These are phyloP conservation scores for Centella asiatica DNA, from an alignment of 129 eudicot species.

Conservation along the genomic window DNA sequence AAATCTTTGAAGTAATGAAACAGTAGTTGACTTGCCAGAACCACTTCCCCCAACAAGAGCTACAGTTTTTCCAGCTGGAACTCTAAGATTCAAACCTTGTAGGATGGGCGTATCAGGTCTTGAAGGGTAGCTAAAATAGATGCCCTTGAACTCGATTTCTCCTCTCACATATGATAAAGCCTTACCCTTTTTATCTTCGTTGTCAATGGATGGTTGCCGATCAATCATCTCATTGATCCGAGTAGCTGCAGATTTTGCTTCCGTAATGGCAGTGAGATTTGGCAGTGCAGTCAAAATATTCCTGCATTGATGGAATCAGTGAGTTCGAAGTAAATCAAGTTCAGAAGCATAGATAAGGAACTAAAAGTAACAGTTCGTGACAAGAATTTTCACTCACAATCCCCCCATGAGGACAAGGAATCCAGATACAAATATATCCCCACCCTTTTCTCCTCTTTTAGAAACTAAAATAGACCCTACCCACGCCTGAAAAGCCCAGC, in stretches of 20 bases:
- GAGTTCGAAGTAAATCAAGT: not conserved
- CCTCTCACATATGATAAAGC: slow-evolving; percentile 60
- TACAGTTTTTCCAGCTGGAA: slow-evolving; percentile 48
- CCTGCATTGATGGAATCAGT: slow-evolving; percentile 25
- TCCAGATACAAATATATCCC: slow-evolving; percentile 66
- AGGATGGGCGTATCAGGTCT: slow-evolving; percentile 61
- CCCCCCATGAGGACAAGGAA: slow-evolving; percentile 77
- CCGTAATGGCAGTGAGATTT: slow-evolving; percentile 51
- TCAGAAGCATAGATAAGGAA: not conserved
- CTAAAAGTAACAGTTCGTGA: not conserved
- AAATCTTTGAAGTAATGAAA: slow-evolving; percentile 57
- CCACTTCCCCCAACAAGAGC: slow-evolving; percentile 80
- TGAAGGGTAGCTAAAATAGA: slow-evolving; percentile 62
- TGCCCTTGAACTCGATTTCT: slow-evolving; percentile 49
- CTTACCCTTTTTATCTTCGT: slow-evolving; percentile 59
- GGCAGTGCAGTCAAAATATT: slow-evolving; percentile 61
- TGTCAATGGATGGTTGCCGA: slow-evolving; percentile 35
- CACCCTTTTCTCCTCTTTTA: slow-evolving; percentile 56
- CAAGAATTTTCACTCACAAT: slow-evolving; percentile 42
- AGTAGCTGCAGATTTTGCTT: slow-evolving; percentile 48
- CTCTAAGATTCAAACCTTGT: slow-evolving; percentile 48
- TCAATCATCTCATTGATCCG: slow-evolving; percentile 63
- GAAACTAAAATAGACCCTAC: slow-evolving; percentile 56
- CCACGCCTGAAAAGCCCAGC: slow-evolving; percentile 79
- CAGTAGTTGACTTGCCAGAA: slow-evolving; percentile 60